A percentile compares a stretch with the other conserved stretches of the same genome.
These are phyloP conservation scores for Monilinia polystroma DNA, from an alignment of 2,329 filamentous ascomycete genomes.

Conservation along the genomic window DNA sequence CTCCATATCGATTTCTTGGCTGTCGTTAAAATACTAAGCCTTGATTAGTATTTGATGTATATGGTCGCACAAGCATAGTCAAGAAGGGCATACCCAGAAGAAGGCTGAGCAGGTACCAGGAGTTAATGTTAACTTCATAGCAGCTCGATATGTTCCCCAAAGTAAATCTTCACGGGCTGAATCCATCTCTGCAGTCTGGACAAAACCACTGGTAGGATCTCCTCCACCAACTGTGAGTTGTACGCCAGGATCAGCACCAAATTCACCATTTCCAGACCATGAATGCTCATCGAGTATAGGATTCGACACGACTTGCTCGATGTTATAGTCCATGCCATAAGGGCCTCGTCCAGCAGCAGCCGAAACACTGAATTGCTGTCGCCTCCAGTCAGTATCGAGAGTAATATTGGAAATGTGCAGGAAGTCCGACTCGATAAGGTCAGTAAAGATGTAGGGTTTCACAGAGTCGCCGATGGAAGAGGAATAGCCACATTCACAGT, in stretches of 20 bases:
- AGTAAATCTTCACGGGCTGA: conserved; percentile 59
- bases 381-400: conserved; percentile 59
- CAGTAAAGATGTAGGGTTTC: conserved; percentile 58
- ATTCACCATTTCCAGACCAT: conserved; percentile 47
- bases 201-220: conserved; percentile 49
- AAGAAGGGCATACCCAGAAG: conserved; percentile 63
- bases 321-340: conserved; percentile 60
- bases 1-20: conserved; percentile 79
- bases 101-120: conserved; percentile 68
- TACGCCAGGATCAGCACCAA: conserved; percentile 52
- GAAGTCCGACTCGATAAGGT: conserved; percentile 72
- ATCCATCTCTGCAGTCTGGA: conserved; percentile 64
- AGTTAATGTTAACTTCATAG: conserved; percentile 55
- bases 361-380: conserved; percentile 66
- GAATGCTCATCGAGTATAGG: conserved; percentile 45
- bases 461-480: conserved; percentile 46
- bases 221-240: conserved; percentile 53
- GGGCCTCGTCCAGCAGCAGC: conserved; percentile 57
- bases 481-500: conserved; percentile 73
- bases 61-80: background rate
- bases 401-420: conserved; percentile 52
- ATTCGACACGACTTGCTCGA: conserved; percentile 57
- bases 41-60: conserved; percentile 15
- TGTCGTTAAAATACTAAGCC: conserved; percentile 70
- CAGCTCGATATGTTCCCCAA: conserved; percentile 67